Conservation (phyloP, 2,329 filamentous ascomycete species). For the Sporothrix protearum region DNA sequence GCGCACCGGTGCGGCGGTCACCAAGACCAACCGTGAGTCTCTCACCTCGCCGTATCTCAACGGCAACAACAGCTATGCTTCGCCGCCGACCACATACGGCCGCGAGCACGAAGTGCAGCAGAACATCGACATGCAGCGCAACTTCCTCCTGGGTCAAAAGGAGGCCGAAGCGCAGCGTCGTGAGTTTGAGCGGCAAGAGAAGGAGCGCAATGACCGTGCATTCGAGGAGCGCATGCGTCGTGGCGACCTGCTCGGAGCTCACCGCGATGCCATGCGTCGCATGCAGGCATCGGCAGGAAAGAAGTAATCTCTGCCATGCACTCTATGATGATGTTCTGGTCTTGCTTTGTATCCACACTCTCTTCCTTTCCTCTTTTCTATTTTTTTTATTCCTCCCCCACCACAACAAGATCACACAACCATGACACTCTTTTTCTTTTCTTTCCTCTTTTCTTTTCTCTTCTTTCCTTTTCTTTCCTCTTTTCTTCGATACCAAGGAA, state of each 20-base stretch:
- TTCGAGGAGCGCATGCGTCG: constrained; percentile 75
- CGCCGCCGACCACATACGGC: not conserved
- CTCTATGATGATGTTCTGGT: not conserved
- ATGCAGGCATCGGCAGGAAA: constrained; percentile 56
- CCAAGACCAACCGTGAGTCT: constrained; percentile 23
- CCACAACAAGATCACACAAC: not conserved
- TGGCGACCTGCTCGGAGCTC: constrained; percentile 69
- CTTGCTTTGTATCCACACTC: not conserved
- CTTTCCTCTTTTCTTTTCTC: not conserved
- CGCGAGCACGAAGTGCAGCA: constrained; percentile 39
- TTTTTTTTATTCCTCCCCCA: not conserved
- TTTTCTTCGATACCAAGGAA: constrained; percentile 4
- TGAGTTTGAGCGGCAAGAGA: constrained; percentile 56
- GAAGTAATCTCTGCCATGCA: not conserved
- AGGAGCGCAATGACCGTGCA: constrained; percentile 56
- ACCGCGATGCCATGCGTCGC: constrained; percentile 73
- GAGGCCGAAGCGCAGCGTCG: constrained; percentile 59
- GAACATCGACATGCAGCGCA: constrained; percentile 54
- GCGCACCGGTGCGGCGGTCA: constrained; percentile 38
- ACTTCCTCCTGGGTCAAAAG: constrained; percentile 57
- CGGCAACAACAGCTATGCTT: constrained; percentile 28
- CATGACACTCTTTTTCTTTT: not conserved
- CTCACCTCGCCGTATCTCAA: constrained; percentile 33
- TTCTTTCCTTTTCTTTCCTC: not conserved
- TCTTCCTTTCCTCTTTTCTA: not conserved